These are phyloP conservation scores for Fusarium praegraminearum DNA, from an alignment of 2,329 filamentous ascomycete genomes.

Conservation along the genomic window DNA sequence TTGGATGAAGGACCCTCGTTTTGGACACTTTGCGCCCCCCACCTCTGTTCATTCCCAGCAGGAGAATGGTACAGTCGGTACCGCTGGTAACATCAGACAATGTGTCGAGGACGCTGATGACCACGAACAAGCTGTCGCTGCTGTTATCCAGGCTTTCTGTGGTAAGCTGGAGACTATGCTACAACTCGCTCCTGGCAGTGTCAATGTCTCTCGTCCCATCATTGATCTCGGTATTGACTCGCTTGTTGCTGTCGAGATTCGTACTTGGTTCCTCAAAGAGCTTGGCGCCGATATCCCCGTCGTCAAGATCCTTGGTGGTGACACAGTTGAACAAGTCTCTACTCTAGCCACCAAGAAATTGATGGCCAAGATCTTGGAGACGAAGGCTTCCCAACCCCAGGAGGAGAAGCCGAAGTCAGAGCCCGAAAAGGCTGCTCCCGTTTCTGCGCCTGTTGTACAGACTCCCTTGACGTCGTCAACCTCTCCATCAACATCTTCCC, in stretches of 20 bases:
- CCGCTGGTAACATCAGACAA: neutral
- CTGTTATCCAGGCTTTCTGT: slow-evolving; percentile 8
- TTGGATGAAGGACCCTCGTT: slow-evolving; percentile 4
- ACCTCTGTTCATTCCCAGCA: neutral
- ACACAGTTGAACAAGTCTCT: neutral
- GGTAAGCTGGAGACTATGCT: slow-evolving; percentile 19
- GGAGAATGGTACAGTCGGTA: neutral
- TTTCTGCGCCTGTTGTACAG: neutral
- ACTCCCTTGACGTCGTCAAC: neutral
- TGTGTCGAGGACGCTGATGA: neutral
- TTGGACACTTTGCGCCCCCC: neutral
- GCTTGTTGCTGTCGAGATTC: slow-evolving; percentile 53
- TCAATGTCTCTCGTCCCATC: neutral
- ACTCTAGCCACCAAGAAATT: neutral
- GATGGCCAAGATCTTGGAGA: neutral
- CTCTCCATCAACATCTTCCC: neutral
- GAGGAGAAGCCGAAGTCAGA: neutral
- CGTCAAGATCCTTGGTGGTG: neutral
- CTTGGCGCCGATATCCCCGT: slow-evolving; percentile 54
- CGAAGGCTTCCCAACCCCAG: neutral
- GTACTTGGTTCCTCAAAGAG: slow-evolving; percentile 63
- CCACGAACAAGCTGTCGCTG: slow-evolving; percentile 2
- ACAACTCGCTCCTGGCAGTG: neutral
- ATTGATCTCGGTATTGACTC: slow-evolving; percentile 48
- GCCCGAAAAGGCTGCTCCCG: neutral